Percentiles rank a stretch among this genome's conserved stretches.
Evolutionary conservation across 2,329 filamentous ascomycete genomes (phyloP).

Genomic region (Dendryphion nanum): DNA sequence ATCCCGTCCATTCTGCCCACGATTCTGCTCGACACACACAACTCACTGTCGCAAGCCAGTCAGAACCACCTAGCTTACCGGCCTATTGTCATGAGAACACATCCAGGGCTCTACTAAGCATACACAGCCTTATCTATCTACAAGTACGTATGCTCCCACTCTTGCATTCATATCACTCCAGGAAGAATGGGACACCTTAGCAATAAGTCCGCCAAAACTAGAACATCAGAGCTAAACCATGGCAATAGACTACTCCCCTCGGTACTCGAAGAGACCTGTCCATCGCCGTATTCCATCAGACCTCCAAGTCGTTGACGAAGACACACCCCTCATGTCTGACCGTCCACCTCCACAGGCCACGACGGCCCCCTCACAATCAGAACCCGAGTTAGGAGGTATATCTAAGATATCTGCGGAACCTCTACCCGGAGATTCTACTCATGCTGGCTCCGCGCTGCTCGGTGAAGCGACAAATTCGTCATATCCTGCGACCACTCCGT

Average conservation of each 20-base stretch:
- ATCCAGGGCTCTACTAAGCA: slow-evolving; percentile 12
- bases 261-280: slow-evolving; percentile 15
- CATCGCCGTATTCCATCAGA: slow-evolving; percentile 31
- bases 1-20: too few relatives aligned
- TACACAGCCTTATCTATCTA: too few relatives aligned
- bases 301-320: slow-evolving; percentile 30
- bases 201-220: too few relatives aligned
- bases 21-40: too few relatives aligned
- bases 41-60: too few relatives aligned
- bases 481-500: slow-evolving; percentile 44
- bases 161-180: slow-evolving; percentile 11
- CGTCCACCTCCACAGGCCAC: slow-evolving; percentile 9
- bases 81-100: slow-evolving; percentile 32
- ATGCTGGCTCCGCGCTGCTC: slow-evolving; percentile 24
- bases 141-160: too few relatives aligned
- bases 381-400: slow-evolving; percentile 27
- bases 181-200: slow-evolving; percentile 17
- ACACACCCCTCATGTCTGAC: slow-evolving; percentile 29
- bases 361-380: slow-evolving; percentile 28
- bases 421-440: slow-evolving; percentile 23
- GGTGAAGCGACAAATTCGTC: slow-evolving; percentile 48
- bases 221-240: too few relatives aligned
- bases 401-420: slow-evolving; percentile 23
- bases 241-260: slow-evolving; percentile 31
- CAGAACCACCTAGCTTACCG: too few relatives aligned